A percentile compares a stretch with the other conserved stretches of the same genome.
Conservation (phyloP, 1,139 yeast species). For the Geotrichum carabidarum region DNA sequence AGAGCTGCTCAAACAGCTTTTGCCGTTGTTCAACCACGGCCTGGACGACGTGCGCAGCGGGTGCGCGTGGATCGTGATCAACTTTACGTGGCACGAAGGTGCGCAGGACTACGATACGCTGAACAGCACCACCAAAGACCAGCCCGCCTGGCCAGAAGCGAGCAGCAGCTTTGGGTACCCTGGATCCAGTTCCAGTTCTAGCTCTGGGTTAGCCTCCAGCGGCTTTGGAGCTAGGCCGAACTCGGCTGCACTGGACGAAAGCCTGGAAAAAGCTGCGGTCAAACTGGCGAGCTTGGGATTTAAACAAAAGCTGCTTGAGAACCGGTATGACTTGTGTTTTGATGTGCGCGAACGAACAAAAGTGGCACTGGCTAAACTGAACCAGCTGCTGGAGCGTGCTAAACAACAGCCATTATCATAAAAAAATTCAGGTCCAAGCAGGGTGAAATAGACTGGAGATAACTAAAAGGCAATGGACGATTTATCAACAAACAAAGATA, state of each 20-base stretch:
- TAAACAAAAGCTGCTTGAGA: conserved; percentile 35
- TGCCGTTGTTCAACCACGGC: conserved; percentile 37
- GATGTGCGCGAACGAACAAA: conserved; percentile 50
- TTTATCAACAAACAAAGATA: neutral
- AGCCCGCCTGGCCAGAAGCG: no score
- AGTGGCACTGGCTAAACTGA: conserved; percentile 42
- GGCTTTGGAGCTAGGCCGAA: no score
- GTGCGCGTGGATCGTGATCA: conserved; percentile 55
- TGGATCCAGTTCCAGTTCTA: neutral
- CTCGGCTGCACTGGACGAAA: no score
- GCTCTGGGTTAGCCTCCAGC: no score
- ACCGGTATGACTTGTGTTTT: conserved; percentile 36
- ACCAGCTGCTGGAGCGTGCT: conserved; percentile 15
- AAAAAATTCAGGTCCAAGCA: no score
- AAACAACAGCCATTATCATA: neutral
- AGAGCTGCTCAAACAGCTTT: conserved; percentile 41
- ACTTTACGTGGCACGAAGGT: conserved; percentile 49
- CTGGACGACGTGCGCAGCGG: conserved; percentile 47
- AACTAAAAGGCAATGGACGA: no score
- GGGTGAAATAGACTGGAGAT: no score
- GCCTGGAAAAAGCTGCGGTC: conserved; percentile 3
- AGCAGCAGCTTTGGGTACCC: no score
- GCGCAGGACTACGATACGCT: neutral
- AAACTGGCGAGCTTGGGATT: conserved; percentile 42
- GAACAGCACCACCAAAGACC: neutral